Base-by-base conservation (phyloP, 139 green algal genomes). In the Spirogloea muscicola region DNA sequence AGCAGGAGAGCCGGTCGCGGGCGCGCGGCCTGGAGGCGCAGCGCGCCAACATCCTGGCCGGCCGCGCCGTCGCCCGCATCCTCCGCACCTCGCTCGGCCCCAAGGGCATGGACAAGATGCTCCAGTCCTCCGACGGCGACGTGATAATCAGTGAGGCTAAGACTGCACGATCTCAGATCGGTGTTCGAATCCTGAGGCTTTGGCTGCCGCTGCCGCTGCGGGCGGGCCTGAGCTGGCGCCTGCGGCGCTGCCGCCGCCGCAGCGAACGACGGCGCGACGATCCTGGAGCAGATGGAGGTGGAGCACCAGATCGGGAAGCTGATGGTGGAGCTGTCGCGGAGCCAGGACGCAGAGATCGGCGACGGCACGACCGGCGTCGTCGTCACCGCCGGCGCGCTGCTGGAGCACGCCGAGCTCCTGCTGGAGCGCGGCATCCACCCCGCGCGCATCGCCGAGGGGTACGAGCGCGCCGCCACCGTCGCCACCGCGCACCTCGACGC, bases 271-370 rank as follows among this genome's bases (percentile, higher is more conserved):
- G 94, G 95, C 36, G 94, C 94, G 3, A 99, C 95, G 29, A 99
- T 98, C 72, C 75, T 99, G 70, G 93, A 99, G 72, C 90, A 96
- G 82, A 99, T 99, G 95, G 91, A 98, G 67, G 94, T 99, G 10
- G 91, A 98, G 85, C 93, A 98, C 80, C 91, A 98, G 84, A 96
- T 99, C n/a, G 95, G 90, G 10, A 97, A 95, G 86, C 90, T 99
- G 51, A 86, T 99, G 78, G 95, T 99, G 49, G 90, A 98, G 83
- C 87, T 99, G 39, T 95, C 87, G 10, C 91, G 89, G 59, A 91
- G 83, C 0, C 91, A 94, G 36, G 90, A 96, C 60, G 87, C 89
- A 34, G 90, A 95, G 70, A 93, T 95, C 36, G 90, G 90, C 3
- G 95, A 98, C 72, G 95, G 94, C 48, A 98, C 94, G 1, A 82